Evolutionary conservation across 306 rosid genomes (phyloP), one percentile per base, ranked within the genome.

Genomic region (Canavalia ensiformis): DNA sequence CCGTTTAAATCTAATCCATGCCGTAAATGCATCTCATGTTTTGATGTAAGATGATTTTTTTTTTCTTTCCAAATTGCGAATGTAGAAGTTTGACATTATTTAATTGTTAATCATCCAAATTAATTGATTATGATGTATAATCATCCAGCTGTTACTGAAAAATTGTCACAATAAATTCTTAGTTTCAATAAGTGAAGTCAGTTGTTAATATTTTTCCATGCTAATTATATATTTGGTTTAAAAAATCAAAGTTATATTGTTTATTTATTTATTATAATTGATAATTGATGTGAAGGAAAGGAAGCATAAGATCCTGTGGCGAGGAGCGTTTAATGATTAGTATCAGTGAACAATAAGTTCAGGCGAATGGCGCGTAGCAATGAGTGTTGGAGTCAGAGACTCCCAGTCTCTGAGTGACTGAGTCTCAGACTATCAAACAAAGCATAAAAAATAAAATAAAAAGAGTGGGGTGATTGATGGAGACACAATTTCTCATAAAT

Each of bases 291-390:
- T 4, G 64, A 51, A 18, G 25, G 41, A 37, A 37, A 76, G 73
- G 62, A 50, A 52, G 30, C 41, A 30, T 55, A 33, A 69, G 83
- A 56, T 69, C 0, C 35, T 78, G 25, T 46, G 39, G 60, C 4
- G 52, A 45, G 77, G 62, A 57, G 31, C 7, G 50, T 35, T 30
- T 35, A 59, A 79, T 79, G 83, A 79, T 47, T 30, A 4, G 1
- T 5, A 8, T 0, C 8, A 30, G 60, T 34, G 44, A 28, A 25
- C 18, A 63, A 76, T 76, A 37, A 65, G 33, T 31, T 79, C 64
- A 70, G 77, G 72, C 25, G 72, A 47, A 41, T 69, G 76, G 62
- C 49, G 52, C 58, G 68, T 78, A 55, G 67, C 29, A 69, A 34
- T 58, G 71, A 50, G 64, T 6, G 47, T 29, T 50, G 34, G 1